Evolutionary conservation across 192 early-diverging fungal species (phyloP), one percentile per base, ranked within the genome.

Genomic region (Martensiomyces pterosporus): DNA sequence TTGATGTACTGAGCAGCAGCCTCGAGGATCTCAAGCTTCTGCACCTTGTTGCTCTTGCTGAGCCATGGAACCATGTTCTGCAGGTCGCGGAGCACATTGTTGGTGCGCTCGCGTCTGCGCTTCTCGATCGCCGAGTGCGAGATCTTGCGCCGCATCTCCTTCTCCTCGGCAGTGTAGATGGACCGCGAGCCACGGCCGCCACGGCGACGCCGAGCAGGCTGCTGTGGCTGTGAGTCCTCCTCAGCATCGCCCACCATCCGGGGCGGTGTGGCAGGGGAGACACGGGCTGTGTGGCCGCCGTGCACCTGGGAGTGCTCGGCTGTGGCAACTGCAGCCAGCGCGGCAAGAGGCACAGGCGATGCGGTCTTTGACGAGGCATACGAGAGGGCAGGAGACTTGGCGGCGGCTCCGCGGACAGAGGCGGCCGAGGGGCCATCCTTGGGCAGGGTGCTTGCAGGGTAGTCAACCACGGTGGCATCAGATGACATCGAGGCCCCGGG

Each of bases 81-180:
- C 24, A 92, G 66, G 33, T 87, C 80, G 36, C 79, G 48, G 32
- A 92, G 85, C 72, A 88, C 86, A 50, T 88, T 84, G 58, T 92
- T 92, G 59, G 88, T 92, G 29, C 85, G 78, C 54, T 90, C 90
- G 27, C 90, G 82, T 36, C 90, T 78, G 29, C 88, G 78, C 14
- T 85, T 75, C 55, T 92, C 90, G 34, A 92, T 90, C 3, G 85
- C 85, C 22, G 84, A 86, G 46, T 92, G 90, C 3, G 88, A 87
- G 14, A 85, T 81, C 57, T 89, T 90, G 47, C 90, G 80, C 49
- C 80, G 74, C 60, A 80, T 63, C 39, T 90, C 85, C 38, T 81
- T 67, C 48, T 75, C 65, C 39, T 69, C 72, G 24, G 67, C 67
- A 21, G 46, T 37, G 41, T 51, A 58, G 32, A 46, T 32, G 4